Conservation (phyloP, 768 basidiomycete genomes). For the Amanita muscaria region DNA sequence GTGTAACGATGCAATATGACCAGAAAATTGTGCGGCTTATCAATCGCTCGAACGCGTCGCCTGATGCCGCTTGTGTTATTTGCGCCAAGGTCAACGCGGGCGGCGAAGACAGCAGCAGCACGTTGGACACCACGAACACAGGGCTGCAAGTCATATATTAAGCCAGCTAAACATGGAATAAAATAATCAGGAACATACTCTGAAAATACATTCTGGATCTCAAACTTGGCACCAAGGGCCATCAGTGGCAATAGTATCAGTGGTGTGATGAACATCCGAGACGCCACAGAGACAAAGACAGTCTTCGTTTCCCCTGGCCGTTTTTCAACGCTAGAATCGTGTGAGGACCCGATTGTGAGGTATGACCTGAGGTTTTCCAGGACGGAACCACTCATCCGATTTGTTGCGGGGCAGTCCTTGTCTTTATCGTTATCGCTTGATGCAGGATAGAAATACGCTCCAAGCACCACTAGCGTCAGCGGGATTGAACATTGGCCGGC, state of each 20-base stretch:
- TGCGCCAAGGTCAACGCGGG: slow-evolving; percentile 55
- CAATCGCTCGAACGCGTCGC: slow-evolving; percentile 86
- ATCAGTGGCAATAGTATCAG: slow-evolving; percentile 70
- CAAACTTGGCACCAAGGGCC: slow-evolving; percentile 47
- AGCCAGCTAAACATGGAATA: too few species aligned
- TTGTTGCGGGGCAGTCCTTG: not conserved
- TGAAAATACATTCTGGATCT: slow-evolving; percentile 55
- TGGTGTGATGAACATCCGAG: slow-evolving; percentile 85
- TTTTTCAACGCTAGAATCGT: slow-evolving; percentile 8
- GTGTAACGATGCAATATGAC: slow-evolving; percentile 85
- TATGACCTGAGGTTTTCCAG: not conserved
- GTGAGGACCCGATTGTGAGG: not conserved
- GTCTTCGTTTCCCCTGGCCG: slow-evolving; percentile 71
- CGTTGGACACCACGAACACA: slow-evolving; percentile 78
- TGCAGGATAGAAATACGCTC: slow-evolving; percentile 8
- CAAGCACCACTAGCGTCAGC: slow-evolving; percentile 8
- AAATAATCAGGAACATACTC: too few species aligned
- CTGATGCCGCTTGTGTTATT: slow-evolving; percentile 74
- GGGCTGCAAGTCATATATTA: slow-evolving; percentile 40
- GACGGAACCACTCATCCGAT: not conserved
- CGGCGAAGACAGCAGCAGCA: slow-evolving; percentile 75
- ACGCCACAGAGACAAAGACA: slow-evolving; percentile 71
- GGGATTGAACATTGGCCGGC: slow-evolving; percentile 9
- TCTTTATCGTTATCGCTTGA: not conserved
- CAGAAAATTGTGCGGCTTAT: slow-evolving; percentile 90